Conservation (phyloP, 1,139 yeast species). For the Debaryomyces psychrophilus region DNA sequence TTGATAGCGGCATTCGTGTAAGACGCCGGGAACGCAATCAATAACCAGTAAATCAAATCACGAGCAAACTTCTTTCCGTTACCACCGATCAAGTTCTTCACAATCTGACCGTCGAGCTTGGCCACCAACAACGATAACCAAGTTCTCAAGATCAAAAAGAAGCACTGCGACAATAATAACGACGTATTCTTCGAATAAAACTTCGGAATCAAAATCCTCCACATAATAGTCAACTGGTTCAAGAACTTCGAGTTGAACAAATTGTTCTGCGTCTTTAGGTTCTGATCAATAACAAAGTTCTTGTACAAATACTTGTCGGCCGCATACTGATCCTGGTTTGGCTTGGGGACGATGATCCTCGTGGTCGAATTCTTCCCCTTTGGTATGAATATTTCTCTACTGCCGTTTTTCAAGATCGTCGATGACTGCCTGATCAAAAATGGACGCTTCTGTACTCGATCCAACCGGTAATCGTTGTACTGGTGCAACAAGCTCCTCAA, state of each 20-base stretch:
- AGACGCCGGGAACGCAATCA: constrained; percentile 91
- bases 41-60: constrained; percentile 83
- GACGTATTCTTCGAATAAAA: constrained; percentile 69
- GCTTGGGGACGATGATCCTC: constrained; percentile 59
- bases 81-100: constrained; percentile 84
- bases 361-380: constrained; percentile 46
- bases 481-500: constrained; percentile 34
- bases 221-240: constrained; percentile 72
- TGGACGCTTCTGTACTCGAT: constrained; percentile 37
- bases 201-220: constrained; percentile 82
- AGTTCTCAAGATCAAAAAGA: constrained; percentile 78
- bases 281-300: constrained; percentile 48
- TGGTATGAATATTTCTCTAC: constrained; percentile 58
- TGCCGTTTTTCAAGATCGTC: constrained; percentile 53
- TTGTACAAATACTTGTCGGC: constrained; percentile 69
- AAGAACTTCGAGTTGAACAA: constrained; percentile 68
- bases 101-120: constrained; percentile 88
- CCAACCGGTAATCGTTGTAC: constrained; percentile 35
- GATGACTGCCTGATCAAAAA: constrained; percentile 47
- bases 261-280: constrained; percentile 35
- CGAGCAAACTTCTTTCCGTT: constrained; percentile 74
- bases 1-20: constrained; percentile 91
- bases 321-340: constrained; percentile 63
- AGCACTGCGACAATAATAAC: constrained; percentile 69
- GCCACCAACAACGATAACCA: constrained; percentile 88